These are phyloP conservation scores for Suillus paluster DNA, from an alignment of 768 basidiomycete species.

Conservation along the genomic window DNA sequence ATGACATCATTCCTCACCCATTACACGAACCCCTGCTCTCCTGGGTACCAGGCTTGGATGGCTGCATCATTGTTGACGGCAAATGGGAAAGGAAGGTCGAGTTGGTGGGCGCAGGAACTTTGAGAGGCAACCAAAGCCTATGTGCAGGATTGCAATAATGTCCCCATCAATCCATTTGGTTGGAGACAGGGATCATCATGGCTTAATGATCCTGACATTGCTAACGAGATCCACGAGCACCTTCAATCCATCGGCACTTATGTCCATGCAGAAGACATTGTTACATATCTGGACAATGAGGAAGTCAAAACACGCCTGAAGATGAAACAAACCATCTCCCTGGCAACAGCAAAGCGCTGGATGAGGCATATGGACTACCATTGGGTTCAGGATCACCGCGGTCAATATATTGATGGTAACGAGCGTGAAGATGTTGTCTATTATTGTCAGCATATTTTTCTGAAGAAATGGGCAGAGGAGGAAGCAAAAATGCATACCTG, in stretches of 20 bases:
- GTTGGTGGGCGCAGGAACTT: slow-evolving; percentile 4
- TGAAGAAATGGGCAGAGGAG: slow-evolving; percentile 19
- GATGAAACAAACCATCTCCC: slow-evolving; percentile 20
- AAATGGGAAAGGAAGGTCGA: background rate
- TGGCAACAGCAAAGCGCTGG: slow-evolving; percentile 29
- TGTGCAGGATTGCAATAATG: background rate
- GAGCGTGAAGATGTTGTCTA: slow-evolving; percentile 35
- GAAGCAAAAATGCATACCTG: slow-evolving; percentile 6
- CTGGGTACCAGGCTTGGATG: slow-evolving; percentile 2
- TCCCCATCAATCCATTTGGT: slow-evolving; percentile 4
- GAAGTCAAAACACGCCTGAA: slow-evolving; percentile 20
- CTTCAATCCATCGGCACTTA: slow-evolving; percentile 22
- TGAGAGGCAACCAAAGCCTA: background rate
- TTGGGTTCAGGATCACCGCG: slow-evolving; percentile 23
- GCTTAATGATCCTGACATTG: background rate
- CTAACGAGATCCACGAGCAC: slow-evolving; percentile 11
- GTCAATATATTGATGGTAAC: slow-evolving; percentile 38
- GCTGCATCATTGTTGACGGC: slow-evolving; percentile 2
- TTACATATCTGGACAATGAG: slow-evolving; percentile 15
- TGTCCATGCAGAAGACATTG: slow-evolving; percentile 26
- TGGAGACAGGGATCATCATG: background rate
- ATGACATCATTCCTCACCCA: slow-evolving; percentile 2
- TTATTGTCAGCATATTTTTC: slow-evolving; percentile 27
- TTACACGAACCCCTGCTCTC: background rate
- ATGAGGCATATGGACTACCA: slow-evolving; percentile 26